Conservation (phyloP, 495 filamentous ascomycete genomes). For the Annulohypoxylon stygium region DNA sequence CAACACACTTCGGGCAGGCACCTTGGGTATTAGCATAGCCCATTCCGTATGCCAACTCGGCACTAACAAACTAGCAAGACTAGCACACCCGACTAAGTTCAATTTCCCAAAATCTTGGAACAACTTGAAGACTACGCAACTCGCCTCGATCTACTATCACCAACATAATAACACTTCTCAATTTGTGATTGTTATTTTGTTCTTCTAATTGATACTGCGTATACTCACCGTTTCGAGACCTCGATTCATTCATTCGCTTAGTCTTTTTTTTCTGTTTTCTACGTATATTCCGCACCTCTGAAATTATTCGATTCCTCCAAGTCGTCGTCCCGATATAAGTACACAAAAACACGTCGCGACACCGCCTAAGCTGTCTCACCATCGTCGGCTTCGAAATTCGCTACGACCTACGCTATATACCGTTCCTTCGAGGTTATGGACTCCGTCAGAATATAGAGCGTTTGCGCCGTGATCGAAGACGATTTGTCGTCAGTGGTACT, state of each 20-base stretch:
- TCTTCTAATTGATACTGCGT: conserved; percentile 18
- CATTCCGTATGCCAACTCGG: conserved; percentile 33
- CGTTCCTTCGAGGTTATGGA: conserved; percentile 44
- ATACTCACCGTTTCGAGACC: conserved; percentile 16
- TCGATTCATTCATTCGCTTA: conserved; percentile 41
- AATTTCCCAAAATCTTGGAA: conserved; percentile 39
- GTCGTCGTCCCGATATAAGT: conserved; percentile 4
- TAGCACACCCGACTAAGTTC: conserved; percentile 24
- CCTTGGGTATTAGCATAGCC: conserved; percentile 31
- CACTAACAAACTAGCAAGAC: not conserved
- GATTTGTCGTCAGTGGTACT: conserved; percentile 35
- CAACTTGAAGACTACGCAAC: conserved; percentile 32
- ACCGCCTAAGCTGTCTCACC: conserved; percentile 8
- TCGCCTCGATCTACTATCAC: conserved; percentile 1
- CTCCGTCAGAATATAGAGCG: conserved; percentile 31
- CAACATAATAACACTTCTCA: conserved; percentile 33
- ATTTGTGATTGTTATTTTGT: conserved; percentile 27
- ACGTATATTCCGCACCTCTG: conserved; percentile 14
- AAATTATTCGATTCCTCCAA: not conserved
- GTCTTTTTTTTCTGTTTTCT: conserved; percentile 34
- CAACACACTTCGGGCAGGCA: conserved; percentile 39
- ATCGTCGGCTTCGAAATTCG: conserved; percentile 16
- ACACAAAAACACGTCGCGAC: conserved; percentile 37
- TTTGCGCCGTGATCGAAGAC: conserved; percentile 35
- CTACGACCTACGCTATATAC: conserved; percentile 1